These are phyloP conservation scores for Arbutus unedo DNA, from an alignment of 148 eudicot genomes.

Conservation along the genomic window DNA sequence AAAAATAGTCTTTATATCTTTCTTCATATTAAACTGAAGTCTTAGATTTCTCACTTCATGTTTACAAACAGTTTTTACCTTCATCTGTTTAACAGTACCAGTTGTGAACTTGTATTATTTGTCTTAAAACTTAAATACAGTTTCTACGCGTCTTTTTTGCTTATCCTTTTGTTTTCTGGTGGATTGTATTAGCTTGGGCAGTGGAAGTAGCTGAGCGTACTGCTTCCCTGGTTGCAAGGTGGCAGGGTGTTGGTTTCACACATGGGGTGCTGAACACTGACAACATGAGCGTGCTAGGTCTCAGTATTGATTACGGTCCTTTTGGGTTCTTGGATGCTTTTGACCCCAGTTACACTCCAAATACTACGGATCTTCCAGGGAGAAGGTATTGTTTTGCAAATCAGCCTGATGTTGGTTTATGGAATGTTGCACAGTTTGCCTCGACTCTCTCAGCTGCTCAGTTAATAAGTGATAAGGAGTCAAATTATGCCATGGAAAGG, in stretches of 20 bases:
- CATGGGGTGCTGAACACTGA: slow-evolving; percentile 99
- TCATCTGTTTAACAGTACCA: background rate
- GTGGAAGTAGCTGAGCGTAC: slow-evolving; percentile 99
- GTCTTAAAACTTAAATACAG: background rate
- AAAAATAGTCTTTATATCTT: background rate
- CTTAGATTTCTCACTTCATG: background rate
- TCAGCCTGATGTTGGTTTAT: slow-evolving; percentile 97
- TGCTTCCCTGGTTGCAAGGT: slow-evolving; percentile 85
- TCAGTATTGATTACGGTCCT: slow-evolving; percentile 98
- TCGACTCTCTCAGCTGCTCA: slow-evolving; percentile 86
- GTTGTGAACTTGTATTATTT: background rate
- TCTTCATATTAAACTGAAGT: background rate
- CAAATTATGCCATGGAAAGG: slow-evolving; percentile 94
- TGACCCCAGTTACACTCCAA: slow-evolving; percentile 98
- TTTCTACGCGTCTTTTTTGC: background rate
- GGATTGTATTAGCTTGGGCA: slow-evolving; percentile 73
- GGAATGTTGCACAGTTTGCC: slow-evolving; percentile 91
- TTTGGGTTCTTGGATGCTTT: slow-evolving; percentile 99
- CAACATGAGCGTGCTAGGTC: slow-evolving; percentile 96
- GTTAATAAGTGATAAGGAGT: slow-evolving; percentile 74
- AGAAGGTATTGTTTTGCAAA: slow-evolving; percentile 98
- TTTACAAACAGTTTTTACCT: background rate
- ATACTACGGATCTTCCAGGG: slow-evolving; percentile 98
- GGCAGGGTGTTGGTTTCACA: slow-evolving; percentile 99
- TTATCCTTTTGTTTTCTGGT: slow-evolving; percentile 17